These are phyloP conservation scores for Datura wrightii DNA, from an alignment of 257 asterid genomes.

Conservation along the genomic window DNA sequence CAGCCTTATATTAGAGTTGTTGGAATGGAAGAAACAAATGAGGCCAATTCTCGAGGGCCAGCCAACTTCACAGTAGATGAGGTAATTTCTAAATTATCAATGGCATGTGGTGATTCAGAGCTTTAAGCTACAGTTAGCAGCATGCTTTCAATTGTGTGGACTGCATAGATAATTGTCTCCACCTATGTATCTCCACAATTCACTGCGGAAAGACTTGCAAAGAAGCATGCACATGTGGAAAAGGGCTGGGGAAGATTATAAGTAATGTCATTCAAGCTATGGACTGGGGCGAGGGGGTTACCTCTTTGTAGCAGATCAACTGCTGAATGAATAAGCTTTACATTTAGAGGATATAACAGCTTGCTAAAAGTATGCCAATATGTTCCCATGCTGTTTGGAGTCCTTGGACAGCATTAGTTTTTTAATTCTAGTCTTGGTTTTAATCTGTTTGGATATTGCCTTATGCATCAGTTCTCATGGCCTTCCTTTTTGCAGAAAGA, in stretches of 20 bases:
- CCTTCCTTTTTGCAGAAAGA: conserved; percentile 48
- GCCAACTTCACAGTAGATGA: conserved; percentile 85
- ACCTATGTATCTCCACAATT: neutral
- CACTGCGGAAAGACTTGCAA: neutral
- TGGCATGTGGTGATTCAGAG: conserved; percentile 1
- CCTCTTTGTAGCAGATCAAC: neutral
- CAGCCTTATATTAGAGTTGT: conserved; percentile 97
- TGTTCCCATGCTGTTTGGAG: neutral
- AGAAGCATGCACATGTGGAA: neutral
- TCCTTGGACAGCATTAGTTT: neutral
- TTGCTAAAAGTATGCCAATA: neutral
- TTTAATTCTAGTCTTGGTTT: neutral
- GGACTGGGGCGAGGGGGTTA: neutral
- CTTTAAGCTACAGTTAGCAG: conserved; percentile 20
- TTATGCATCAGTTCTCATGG: conserved; percentile 12
- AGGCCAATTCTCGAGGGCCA: conserved; percentile 82
- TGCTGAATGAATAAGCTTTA: neutral
- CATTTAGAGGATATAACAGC: neutral
- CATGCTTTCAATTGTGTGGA: neutral
- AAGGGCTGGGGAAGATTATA: neutral
- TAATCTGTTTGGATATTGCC: neutral
- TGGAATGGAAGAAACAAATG: conserved; percentile 85
- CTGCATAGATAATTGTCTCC: neutral
- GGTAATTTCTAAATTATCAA: conserved; percentile 47
- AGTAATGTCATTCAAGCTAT: neutral